A percentile compares a stretch with the other conserved stretches of the same genome.
These are phyloP conservation scores for Clarireedia homoeocarpa DNA, from an alignment of 2,329 filamentous ascomycete species.

Conservation along the genomic window DNA sequence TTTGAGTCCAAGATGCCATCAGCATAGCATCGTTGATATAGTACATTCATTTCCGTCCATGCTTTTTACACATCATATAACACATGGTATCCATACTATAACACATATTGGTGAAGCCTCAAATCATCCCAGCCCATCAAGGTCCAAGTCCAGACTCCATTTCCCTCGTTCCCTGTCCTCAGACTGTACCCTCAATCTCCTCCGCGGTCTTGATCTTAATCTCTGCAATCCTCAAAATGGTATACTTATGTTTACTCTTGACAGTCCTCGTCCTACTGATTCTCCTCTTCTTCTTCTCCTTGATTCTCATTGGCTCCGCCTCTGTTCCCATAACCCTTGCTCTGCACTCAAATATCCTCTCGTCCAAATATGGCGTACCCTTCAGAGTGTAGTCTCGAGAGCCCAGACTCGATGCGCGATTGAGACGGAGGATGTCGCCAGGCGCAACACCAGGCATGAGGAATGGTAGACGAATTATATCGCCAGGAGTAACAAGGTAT, in stretches of 20 bases:
- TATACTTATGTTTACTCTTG: constrained; percentile 86
- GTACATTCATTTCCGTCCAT: constrained; percentile 2
- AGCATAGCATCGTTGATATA: constrained; percentile 1
- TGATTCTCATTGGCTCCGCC: constrained; percentile 66
- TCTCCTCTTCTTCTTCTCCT: constrained; percentile 75
- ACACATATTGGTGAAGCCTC: background rate
- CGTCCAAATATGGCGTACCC: constrained; percentile 73
- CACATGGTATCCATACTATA: background rate
- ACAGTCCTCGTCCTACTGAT: constrained; percentile 67
- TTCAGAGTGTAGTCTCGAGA: constrained; percentile 87
- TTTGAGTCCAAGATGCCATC: background rate
- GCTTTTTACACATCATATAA: background rate
- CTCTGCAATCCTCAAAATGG: constrained; percentile 77
- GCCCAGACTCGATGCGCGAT: constrained; percentile 75
- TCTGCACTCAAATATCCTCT: constrained; percentile 75
- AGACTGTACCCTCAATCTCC: constrained; percentile 30
- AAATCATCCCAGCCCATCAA: background rate
- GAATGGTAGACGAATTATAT: constrained; percentile 71
- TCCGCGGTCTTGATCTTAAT: constrained; percentile 43
- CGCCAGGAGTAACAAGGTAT: constrained; percentile 72
- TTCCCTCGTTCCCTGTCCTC: background rate
- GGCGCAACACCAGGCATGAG: constrained; percentile 67
- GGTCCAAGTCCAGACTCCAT: background rate
- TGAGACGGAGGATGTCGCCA: constrained; percentile 80
- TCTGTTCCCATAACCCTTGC: constrained; percentile 81